Percentiles rank a stretch among this genome's conserved stretches.
Conservation (phyloP, 2,329 filamentous ascomycete species). For the Aspergillus novofumigatus region DNA sequence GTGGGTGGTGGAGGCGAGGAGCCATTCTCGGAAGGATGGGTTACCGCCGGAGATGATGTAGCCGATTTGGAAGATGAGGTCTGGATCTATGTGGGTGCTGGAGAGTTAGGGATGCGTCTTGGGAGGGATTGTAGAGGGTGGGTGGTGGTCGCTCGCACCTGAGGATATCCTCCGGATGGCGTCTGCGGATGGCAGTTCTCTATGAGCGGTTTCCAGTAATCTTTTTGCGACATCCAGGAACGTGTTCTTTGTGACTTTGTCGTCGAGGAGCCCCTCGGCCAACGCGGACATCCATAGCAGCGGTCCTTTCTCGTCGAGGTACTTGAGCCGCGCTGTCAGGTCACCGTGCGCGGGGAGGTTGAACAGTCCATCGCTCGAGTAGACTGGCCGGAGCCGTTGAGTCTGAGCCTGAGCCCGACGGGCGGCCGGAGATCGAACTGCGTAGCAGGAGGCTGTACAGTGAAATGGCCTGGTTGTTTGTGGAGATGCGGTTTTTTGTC, state of each 20-base stretch:
- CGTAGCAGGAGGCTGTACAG: slow-evolving; percentile 3
- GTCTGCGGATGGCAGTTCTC: slow-evolving; percentile 5
- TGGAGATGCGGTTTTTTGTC: neutral
- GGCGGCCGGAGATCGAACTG: slow-evolving; percentile 8
- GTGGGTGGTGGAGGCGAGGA: slow-evolving; percentile 15
- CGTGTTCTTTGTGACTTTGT: slow-evolving; percentile 8
- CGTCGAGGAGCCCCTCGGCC: neutral
- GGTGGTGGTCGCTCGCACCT: slow-evolving; percentile 1
- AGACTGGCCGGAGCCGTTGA: neutral
- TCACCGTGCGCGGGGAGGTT: neutral
- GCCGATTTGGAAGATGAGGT: slow-evolving; percentile 24
- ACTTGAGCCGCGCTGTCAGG: neutral
- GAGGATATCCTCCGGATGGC: slow-evolving; percentile 5
- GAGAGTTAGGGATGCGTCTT: neutral
- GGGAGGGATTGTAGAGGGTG: neutral
- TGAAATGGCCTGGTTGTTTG: slow-evolving; percentile 8
- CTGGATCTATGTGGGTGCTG: slow-evolving; percentile 13
- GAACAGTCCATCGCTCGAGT: slow-evolving; percentile 1
- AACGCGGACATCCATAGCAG: neutral
- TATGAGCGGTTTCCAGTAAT: slow-evolving; percentile 11
- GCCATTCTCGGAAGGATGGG: slow-evolving; percentile 16
- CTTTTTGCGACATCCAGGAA: slow-evolving; percentile 14
- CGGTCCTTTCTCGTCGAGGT: neutral
- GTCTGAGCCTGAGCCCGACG: slow-evolving; percentile 4
- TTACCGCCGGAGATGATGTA: slow-evolving; percentile 5